phyloP scores from a whole-genome alignment of 1,139 yeast species.

The Lodderomyces jiufengensis region DNA sequence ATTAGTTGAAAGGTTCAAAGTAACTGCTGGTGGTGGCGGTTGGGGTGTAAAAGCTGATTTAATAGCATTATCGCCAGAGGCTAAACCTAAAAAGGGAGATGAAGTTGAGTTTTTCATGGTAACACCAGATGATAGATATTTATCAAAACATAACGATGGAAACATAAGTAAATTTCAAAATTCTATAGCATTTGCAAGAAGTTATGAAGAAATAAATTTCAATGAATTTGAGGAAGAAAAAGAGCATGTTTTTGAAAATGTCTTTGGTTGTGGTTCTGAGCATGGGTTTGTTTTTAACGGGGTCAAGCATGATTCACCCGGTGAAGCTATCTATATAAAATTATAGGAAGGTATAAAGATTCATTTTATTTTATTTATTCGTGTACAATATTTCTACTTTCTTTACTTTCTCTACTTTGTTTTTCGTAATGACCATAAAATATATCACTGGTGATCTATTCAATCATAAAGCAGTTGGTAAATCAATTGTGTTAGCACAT shows the following conservation, averaged over 20 bases:
- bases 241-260: slow-evolving; percentile 17
- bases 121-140: slow-evolving; percentile 32
- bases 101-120: slow-evolving; percentile 46
- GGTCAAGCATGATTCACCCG: slow-evolving; percentile 39
- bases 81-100: slow-evolving; percentile 43
- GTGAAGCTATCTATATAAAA: slow-evolving; percentile 26
- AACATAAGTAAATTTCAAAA: slow-evolving; percentile 8
- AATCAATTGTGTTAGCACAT: slow-evolving; percentile 49
- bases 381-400: neutral
- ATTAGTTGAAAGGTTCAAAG: slow-evolving; percentile 33
- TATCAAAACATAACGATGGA: slow-evolving; percentile 4
- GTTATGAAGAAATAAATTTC: slow-evolving; percentile 29
- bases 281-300: slow-evolving; percentile 39
- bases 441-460: slow-evolving; percentile 64
- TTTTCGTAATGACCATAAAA: slow-evolving; percentile 21
- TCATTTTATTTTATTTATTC: neutral
- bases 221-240: slow-evolving; percentile 8
- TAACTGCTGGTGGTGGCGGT: slow-evolving; percentile 64
- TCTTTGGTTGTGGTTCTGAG: slow-evolving; percentile 49
- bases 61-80: slow-evolving; percentile 57
- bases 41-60: slow-evolving; percentile 64
- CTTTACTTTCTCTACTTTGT: neutral
- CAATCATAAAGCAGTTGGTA: slow-evolving; percentile 23
- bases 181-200: slow-evolving; percentile 27
- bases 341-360: too few relatives aligned